These are phyloP conservation scores for Solanum gracilifrons DNA, from an alignment of 257 asterid species.

Conservation along the genomic window DNA sequence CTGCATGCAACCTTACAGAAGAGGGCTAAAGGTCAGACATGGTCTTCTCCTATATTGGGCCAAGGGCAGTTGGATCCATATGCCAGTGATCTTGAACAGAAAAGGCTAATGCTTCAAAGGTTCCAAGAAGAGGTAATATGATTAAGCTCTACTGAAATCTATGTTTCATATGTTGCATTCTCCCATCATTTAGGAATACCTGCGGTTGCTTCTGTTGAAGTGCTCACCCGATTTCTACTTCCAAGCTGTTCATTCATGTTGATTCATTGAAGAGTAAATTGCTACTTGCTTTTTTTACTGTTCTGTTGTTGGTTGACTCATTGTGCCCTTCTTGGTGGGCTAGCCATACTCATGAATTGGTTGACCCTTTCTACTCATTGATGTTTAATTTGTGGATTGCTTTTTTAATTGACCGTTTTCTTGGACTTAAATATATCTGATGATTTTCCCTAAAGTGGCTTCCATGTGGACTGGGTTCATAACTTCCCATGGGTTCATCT, in stretches of 20 bases:
- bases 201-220: background rate
- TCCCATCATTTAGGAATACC: background rate
- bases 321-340: background rate
- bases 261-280: background rate
- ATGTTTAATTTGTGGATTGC: background rate
- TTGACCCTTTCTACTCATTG: background rate
- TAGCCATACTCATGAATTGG: background rate
- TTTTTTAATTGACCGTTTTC: background rate
- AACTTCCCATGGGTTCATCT: background rate
- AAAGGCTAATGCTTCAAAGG: constrained; percentile 92
- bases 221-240: background rate
- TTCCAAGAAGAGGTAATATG: constrained; percentile 88
- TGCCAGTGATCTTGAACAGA: constrained; percentile 79
- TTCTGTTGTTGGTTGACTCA: background rate
- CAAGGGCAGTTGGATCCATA: constrained; percentile 83
- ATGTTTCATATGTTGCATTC: background rate
- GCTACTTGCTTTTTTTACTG: background rate
- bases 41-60: constrained; percentile 88
- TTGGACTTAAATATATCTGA: background rate
- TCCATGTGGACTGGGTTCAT: background rate
- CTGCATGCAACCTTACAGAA: constrained; percentile 90
- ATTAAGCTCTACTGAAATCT: background rate
- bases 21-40: constrained; percentile 92
- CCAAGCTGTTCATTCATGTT: background rate
- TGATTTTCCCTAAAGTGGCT: background rate